Percentiles rank a stretch among this genome's conserved stretches.
These are phyloP conservation scores for Petunia secreta DNA, from an alignment of 257 asterid genomes.

Conservation along the genomic window DNA sequence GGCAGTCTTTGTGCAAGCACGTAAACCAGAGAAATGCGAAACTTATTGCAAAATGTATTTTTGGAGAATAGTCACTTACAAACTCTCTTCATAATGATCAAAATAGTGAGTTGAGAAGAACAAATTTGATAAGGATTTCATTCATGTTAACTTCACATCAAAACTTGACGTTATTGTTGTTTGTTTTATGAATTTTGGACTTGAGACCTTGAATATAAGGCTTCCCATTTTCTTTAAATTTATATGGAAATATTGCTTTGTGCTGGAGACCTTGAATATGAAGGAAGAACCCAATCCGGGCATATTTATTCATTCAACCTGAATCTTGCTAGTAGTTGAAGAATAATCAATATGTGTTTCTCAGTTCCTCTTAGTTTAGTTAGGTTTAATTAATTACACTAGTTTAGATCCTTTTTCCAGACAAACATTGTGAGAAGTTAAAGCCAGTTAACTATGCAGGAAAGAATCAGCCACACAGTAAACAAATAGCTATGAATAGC, in stretches of 20 bases:
- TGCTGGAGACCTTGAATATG: not conserved
- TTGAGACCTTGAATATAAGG: too few species aligned
- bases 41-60: too few species aligned
- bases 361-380: not conserved
- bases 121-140: not conserved
- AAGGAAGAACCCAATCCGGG: not conserved
- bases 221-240: too few species aligned
- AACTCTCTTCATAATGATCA: too few species aligned
- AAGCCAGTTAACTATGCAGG: slow-evolving; percentile 4
- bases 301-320: not conserved
- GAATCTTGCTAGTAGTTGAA: not conserved
- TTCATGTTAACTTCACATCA: not conserved
- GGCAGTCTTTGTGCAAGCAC: not conserved
- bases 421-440: slow-evolving; percentile 4
- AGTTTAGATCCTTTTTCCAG: not conserved
- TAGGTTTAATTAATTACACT: not conserved
- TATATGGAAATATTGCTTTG: not conserved
- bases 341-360: not conserved
- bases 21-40: not conserved
- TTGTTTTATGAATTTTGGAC: not conserved
- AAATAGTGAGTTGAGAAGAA: not conserved
- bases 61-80: too few species aligned
- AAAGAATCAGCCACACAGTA: not conserved
- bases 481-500: not conserved
- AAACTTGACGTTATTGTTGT: too few species aligned